Conservation (phyloP, 768 basidiomycete genomes). For the Podaxis sp. region DNA sequence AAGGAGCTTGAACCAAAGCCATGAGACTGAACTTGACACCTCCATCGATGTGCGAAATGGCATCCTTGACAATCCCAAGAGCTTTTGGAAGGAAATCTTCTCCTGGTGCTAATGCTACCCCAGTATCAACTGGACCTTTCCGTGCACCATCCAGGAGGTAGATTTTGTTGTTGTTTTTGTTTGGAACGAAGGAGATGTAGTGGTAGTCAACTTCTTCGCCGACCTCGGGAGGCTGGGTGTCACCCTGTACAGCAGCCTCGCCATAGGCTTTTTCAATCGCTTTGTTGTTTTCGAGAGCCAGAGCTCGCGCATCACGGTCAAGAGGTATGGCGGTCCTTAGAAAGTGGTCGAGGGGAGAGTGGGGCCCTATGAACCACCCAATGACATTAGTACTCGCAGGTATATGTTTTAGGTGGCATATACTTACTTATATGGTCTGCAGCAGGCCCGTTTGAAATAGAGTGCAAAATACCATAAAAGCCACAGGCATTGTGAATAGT, state of each 20-base stretch:
- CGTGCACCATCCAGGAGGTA: constrained; percentile 35
- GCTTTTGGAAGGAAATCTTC: constrained; percentile 26
- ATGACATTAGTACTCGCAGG: neutral
- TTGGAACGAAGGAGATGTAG: constrained; percentile 34
- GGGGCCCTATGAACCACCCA: constrained; percentile 18
- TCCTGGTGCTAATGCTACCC: constrained; percentile 20
- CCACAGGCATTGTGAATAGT: constrained; percentile 40
- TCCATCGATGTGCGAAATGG: constrained; percentile 22
- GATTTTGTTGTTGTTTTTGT: constrained; percentile 26
- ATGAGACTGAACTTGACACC: constrained; percentile 29
- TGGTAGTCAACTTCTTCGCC: constrained; percentile 32
- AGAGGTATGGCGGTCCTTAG: constrained; percentile 25
- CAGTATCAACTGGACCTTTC: constrained; percentile 33
- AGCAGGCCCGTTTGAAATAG: constrained; percentile 29
- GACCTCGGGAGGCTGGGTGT: constrained; percentile 28
- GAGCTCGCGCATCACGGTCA: constrained; percentile 27
- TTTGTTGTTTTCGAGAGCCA: constrained; percentile 28
- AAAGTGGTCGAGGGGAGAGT: constrained; percentile 25
- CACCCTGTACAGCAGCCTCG: constrained; percentile 29
- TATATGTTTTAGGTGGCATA: neutral
- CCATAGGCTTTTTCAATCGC: constrained; percentile 31
- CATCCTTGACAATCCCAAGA: constrained; percentile 23
- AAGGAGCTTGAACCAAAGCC: constrained; percentile 20
- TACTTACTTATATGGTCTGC: constrained; percentile 24
- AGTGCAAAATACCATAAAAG: constrained; percentile 35